Evolutionary conservation across 192 early-diverging fungal species (phyloP).

Genomic region (Backusella liffmaniae): DNA sequence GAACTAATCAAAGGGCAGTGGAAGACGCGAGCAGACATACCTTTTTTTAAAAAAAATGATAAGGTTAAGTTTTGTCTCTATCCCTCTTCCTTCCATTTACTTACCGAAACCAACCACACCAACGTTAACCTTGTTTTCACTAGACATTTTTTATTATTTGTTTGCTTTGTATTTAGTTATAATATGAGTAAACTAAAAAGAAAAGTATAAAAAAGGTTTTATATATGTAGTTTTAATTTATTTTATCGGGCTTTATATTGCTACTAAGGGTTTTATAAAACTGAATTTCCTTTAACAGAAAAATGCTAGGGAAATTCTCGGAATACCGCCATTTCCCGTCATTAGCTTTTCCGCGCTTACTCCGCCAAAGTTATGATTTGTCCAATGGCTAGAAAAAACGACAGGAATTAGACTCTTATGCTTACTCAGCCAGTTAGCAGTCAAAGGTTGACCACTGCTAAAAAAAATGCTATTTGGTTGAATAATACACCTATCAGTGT

Average conservation of each 20-base stretch:
- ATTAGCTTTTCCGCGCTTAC: neutral
- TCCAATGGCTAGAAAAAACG: neutral
- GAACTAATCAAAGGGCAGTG: conserved; percentile 63
- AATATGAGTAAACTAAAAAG: neutral
- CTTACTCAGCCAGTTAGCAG: neutral
- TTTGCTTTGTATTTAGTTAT: neutral
- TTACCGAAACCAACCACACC: conserved; percentile 70
- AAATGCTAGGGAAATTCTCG: neutral
- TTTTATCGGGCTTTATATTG: neutral
- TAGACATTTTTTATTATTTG: conserved; percentile 8
- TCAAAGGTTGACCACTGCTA: neutral
- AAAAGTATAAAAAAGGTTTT: conserved; percentile 2
- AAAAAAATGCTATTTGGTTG: neutral
- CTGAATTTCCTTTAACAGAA: neutral
- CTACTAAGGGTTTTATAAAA: neutral
- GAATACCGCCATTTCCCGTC: neutral
- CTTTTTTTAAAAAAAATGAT: conserved; percentile 4
- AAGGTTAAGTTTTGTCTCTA: neutral
- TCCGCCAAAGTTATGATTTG: neutral
- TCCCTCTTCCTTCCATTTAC: conserved; percentile 24
- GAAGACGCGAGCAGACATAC: conserved; percentile 48
- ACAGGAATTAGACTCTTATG: neutral
- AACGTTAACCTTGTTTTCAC: conserved; percentile 51
- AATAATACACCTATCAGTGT: neutral
- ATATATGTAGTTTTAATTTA: neutral